A percentile compares a stretch with the other conserved stretches of the same genome.
Conservation (phyloP, 495 filamentous ascomycete genomes). For the Cercophora samala region DNA sequence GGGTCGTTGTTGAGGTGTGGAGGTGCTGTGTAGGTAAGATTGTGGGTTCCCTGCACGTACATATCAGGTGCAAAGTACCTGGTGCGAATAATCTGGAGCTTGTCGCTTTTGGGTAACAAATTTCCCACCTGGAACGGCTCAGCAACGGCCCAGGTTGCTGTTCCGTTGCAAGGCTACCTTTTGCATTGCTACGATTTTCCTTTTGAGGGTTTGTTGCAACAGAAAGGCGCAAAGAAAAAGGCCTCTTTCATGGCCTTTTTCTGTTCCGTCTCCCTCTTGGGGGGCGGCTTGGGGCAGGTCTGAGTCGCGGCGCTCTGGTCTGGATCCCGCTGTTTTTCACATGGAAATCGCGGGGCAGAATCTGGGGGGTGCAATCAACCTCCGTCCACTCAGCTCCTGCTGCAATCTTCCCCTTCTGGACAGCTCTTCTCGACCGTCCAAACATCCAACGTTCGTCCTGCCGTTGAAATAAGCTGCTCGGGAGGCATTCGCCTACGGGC, state of each 20-base stretch:
- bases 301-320: slow-evolving; percentile 7
- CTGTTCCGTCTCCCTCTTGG: too few species aligned
- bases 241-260: neutral
- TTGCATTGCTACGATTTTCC: too few species aligned
- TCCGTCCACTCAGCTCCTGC: neutral
- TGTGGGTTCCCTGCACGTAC: neutral
- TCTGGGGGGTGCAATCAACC: neutral
- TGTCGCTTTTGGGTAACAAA: slow-evolving; percentile 27
- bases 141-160: slow-evolving; percentile 7
- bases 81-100: slow-evolving; percentile 18
- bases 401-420: neutral
- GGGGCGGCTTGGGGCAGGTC: neutral
- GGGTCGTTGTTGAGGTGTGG: slow-evolving; percentile 5
- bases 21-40: slow-evolving; percentile 12
- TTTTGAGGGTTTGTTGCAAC: neutral
- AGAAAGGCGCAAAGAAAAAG: neutral
- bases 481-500: neutral
- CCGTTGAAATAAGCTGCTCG: neutral
- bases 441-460: neutral
- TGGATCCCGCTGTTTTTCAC: slow-evolving; percentile 3
- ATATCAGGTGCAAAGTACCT: neutral
- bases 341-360: slow-evolving; percentile 11
- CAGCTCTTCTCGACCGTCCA: neutral
- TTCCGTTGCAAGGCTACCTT: neutral
- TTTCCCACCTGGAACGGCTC: slow-evolving; percentile 20